Evolutionary conservation across 2,329 filamentous ascomycete species (phyloP).

Genomic region (Exophiala mesophila): DNA sequence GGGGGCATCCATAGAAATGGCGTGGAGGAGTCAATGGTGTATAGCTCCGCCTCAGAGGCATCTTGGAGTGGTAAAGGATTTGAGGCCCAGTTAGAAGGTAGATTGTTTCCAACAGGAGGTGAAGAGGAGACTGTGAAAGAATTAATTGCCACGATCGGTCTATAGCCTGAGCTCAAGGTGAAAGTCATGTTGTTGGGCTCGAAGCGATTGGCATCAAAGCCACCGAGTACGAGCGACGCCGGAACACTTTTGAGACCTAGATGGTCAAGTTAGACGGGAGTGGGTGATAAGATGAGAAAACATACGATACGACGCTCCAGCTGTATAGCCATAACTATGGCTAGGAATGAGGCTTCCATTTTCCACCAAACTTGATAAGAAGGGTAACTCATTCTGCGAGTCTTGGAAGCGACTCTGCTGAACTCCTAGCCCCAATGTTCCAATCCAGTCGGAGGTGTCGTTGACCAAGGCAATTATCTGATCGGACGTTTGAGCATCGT

Average conservation of each 20-base stretch:
- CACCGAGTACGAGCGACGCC: conserved; percentile 32
- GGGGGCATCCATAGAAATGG: conserved; percentile 39
- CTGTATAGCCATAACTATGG: conserved; percentile 33
- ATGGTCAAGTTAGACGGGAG: conserved; percentile 10
- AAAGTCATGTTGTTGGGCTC: conserved; percentile 29
- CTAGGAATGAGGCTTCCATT: conserved; percentile 29
- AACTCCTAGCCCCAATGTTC: conserved; percentile 31
- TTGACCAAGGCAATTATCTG: conserved; percentile 33
- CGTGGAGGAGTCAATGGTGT: conserved; percentile 38
- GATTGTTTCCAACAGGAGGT: conserved; percentile 7
- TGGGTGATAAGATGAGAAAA: too few species aligned
- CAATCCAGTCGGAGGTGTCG: conserved; percentile 33
- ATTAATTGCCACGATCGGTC: conserved; percentile 32
- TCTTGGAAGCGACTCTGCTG: conserved; percentile 28
- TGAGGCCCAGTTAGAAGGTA: conserved; percentile 23
- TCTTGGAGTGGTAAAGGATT: conserved; percentile 25
- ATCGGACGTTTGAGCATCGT: conserved; percentile 24
- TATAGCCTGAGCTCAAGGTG: conserved; percentile 28
- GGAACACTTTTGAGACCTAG: conserved; percentile 29
- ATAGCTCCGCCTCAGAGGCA: conserved; percentile 23
- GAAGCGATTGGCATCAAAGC: conserved; percentile 32
- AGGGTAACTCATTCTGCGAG: conserved; percentile 23
- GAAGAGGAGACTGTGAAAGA: conserved; percentile 27
- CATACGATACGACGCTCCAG: conserved; percentile 31
- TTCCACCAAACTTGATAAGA: conserved; percentile 28